Evolutionary conservation across 2,329 filamentous ascomycete genomes (phyloP), one percentile per base, ranked within the genome.

Genomic region (Calonectria honghensis): DNA sequence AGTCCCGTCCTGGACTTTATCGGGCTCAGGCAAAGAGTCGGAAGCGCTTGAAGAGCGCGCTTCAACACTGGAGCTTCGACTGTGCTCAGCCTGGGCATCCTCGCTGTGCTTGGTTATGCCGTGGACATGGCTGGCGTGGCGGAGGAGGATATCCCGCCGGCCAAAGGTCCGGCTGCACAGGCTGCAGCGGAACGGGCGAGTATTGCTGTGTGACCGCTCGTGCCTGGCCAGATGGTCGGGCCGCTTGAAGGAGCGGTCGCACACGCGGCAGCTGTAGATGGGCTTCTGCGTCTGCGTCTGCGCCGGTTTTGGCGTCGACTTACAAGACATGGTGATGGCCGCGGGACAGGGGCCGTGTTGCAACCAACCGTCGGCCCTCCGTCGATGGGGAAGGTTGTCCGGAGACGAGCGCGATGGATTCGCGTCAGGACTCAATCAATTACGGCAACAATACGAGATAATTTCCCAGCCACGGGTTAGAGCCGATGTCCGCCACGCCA

Each of bases 201-300:
- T 39, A 16, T 63, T 63, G 57, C 57, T 63, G 57, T 63, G 57
- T 6, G 57, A 14, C 4, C 57, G 57, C 35, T 63, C 57, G 39
- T 63, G 57, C 6, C 57, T 37, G 57, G 57, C 57, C n/a, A 63
- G 57, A 29, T 63, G 57, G 16, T 63, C 57, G 13, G 57, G 57
- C 35, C 57, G 57, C 57, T 63, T 63, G 37, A 63, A 63, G 14
- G 57, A 63, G 35, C 57, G 57, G 24, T 63, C 35, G 24, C 57
- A 63, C 10, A 63, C 57, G 57, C 57, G 35, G 27, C 57, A 63
- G 37, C 9, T 63, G 57, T 41, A 63, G 32, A 41, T 41, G 35
- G 57, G 24, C 35, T 61, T 61, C 5, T 39, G 11, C 35, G 24
- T 35, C 35, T 37, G 4, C n/a, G n/a, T 3, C 41, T 9, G 41